A percentile compares a stretch with the other conserved stretches of the same genome.
These are phyloP conservation scores for Tetradesmus obliquus DNA, from an alignment of 139 green algal species.

Conservation along the genomic window DNA sequence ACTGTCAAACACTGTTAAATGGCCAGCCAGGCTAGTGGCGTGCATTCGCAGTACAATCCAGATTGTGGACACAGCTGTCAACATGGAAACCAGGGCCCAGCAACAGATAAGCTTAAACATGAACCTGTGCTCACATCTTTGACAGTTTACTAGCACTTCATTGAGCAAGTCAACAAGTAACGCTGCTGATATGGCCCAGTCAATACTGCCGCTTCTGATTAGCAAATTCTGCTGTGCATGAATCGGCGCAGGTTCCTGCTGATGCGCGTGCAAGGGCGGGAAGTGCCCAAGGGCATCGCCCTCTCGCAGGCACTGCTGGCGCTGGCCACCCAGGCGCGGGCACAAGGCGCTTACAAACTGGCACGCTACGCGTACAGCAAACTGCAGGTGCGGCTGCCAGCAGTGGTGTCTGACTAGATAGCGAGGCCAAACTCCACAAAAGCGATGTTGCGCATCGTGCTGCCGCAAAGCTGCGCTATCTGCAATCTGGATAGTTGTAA, in stretches of 20 bases:
- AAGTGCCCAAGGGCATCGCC: conserved; percentile 56
- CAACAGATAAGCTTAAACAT: no score
- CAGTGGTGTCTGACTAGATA: not conserved
- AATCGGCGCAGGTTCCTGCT: conserved; percentile 70
- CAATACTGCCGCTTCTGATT: no score
- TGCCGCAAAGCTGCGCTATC: not conserved
- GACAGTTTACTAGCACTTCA: no score
- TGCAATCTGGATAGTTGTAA: not conserved
- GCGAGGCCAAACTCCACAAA: not conserved
- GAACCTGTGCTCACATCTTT: no score
- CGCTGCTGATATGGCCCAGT: no score
- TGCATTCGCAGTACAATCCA: no score
- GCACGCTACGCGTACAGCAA: conserved; percentile 83
- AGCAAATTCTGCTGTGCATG: not conserved
- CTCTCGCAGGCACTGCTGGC: conserved; percentile 67
- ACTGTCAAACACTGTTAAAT: no score
- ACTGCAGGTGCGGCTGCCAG: conserved; percentile 58
- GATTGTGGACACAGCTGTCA: no score
- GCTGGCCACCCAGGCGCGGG: conserved; percentile 61
- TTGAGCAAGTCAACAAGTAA: no score
- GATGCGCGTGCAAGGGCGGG: conserved; percentile 60
- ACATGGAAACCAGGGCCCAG: no score
- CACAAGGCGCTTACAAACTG: conserved; percentile 82
- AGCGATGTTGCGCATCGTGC: no score
- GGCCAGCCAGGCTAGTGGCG: no score